phyloP scores from a whole-genome alignment of 116 monocot genomes.

The Phalaenopsis hybrid region DNA sequence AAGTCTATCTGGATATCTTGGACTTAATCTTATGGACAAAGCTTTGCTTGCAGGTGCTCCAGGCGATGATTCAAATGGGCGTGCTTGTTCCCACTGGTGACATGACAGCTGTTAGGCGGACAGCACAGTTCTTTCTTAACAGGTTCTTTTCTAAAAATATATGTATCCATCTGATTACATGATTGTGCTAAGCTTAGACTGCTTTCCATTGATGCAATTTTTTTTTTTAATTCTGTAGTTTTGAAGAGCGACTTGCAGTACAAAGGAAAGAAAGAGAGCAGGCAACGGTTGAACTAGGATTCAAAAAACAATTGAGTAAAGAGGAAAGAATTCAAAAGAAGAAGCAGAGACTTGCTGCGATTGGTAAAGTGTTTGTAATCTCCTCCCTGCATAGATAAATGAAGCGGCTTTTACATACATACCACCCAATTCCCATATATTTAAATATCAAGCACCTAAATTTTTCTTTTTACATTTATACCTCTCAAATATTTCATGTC shows the following conservation, averaged over 20 bases:
- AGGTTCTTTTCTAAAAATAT: constrained; percentile 34
- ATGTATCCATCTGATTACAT: not conserved
- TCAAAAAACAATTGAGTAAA: constrained; percentile 74
- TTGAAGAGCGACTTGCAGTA: constrained; percentile 89
- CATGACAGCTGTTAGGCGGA: constrained; percentile 97
- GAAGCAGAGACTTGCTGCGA: constrained; percentile 92
- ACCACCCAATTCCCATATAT: too few species aligned
- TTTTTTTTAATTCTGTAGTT: constrained; percentile 37
- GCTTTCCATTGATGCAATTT: not conserved
- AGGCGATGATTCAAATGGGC: constrained; percentile 99
- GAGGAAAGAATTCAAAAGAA: constrained; percentile 90
- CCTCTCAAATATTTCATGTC: too few species aligned
- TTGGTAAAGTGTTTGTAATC: constrained; percentile 50
- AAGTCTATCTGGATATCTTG: not conserved
- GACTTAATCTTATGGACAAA: not conserved
- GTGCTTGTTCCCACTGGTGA: constrained; percentile 99
- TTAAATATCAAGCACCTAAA: too few species aligned
- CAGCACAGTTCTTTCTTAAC: constrained; percentile 85
- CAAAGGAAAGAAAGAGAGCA: constrained; percentile 92
- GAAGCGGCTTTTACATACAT: too few species aligned
- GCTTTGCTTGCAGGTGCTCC: constrained; percentile 54
- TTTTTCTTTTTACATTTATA: too few species aligned
- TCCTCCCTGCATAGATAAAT: not conserved
- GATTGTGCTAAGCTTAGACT: not conserved
- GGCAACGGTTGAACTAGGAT: constrained; percentile 76